A percentile compares a stretch with the other conserved stretches of the same genome.
phyloP scores from a whole-genome alignment of 768 basidiomycete species.

The Pholiota molesta region DNA sequence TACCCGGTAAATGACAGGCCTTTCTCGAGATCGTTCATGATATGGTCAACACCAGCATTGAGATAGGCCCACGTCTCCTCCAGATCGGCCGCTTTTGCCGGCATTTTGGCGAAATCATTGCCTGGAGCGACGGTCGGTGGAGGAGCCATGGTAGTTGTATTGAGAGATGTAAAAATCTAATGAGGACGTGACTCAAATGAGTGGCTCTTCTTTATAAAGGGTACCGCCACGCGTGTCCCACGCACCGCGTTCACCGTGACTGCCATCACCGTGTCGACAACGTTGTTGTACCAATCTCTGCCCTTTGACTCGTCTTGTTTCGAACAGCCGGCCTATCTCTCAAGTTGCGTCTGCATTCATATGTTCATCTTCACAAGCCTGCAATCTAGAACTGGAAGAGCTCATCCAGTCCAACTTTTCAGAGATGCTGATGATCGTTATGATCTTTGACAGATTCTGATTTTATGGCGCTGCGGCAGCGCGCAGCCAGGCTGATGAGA shows the following conservation, averaged over 20 bases:
- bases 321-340: too few species aligned
- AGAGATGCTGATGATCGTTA: too few species aligned
- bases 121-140: background rate
- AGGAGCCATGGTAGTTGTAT: conserved; percentile 7
- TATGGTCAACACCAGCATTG: conserved; percentile 84
- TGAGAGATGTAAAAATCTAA: conserved; percentile 7
- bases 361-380: too few species aligned
- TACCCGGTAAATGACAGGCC: conserved; percentile 75
- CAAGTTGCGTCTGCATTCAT: background rate
- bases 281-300: background rate
- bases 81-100: conserved; percentile 70
- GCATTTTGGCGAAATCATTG: conserved; percentile 49
- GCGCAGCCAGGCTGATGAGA: too few species aligned
- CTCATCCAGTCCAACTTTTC: too few species aligned
- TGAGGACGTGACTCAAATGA: conserved; percentile 24
- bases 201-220: conserved; percentile 21
- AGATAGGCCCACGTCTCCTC: conserved; percentile 89
- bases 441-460: too few species aligned
- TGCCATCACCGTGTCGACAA: conserved; percentile 1
- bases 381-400: too few species aligned
- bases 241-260: conserved; percentile 17
- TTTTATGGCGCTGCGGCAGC: too few species aligned
- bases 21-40: conserved; percentile 86
- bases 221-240: conserved; percentile 30
- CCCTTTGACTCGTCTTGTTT: background rate